Evolutionary conservation across 768 basidiomycete species (phyloP), one percentile per base, ranked within the genome.

Genomic region (Mycena leptocephala): DNA sequence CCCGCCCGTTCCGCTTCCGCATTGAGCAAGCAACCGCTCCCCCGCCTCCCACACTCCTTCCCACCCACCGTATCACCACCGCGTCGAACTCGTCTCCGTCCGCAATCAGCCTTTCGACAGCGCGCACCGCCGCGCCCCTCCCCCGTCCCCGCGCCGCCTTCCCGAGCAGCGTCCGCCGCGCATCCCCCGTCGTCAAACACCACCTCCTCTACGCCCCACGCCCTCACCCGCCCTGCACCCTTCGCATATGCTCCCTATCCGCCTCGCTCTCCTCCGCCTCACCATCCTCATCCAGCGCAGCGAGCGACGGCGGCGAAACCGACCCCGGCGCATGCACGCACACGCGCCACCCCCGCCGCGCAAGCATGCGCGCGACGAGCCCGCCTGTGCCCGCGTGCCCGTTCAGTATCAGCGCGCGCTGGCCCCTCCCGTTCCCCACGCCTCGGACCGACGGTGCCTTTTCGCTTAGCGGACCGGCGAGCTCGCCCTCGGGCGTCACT

Each of bases 41-140:
- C 93, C 90, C 5, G 92, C 94, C 77, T 95, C 93, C 90, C 96
- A 95, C 41, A 97, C 89, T 90, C 92, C 80, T 90, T 90, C 20
- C 97, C 96, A 5, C 97, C 97, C 22, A 96, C 85, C 1, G 94
- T 95, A 82, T 98, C 75, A 97, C 83, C 3, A 98, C 90, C 26
- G 92, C 94, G 81, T 97, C 96, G 82, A 97, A 95, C 39, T 86
- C 84, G 74, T 91, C 90, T 28, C 90, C 91, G 61, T 92, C 92
- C 59, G 84, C 87, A 30, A 85, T 84, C 24, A 93, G 80, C 69
- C 88, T 84, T 68, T 89, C 89, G 37, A 94, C 84, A 37, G 93
- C 90, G 62, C 90, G 82, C 16, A 89, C 87, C 65, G 86, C 86
- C 28, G 89, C 87, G 5, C 88, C 89, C 4, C 89, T 82, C 10